Evolutionary conservation across 345 rosid genomes (phyloP), one percentile per base, ranked within the genome.

Genomic region (Linum tenue): DNA sequence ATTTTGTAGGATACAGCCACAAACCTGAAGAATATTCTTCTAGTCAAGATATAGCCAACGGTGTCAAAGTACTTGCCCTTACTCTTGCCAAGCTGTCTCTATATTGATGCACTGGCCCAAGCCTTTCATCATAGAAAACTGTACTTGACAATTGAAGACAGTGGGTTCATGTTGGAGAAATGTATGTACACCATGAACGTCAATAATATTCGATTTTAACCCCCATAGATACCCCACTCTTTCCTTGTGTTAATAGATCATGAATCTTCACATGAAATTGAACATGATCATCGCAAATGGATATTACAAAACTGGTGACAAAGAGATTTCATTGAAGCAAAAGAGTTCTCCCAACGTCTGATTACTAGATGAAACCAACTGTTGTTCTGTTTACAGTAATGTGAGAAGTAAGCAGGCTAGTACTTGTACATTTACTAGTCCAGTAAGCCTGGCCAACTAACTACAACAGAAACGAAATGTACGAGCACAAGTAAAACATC

Each of bases 1-100:
- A 22, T 69, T 75, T 79, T 67, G 82, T 84, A 92, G 96, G 98
- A 60, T 92, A 87, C 65, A 92, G 97, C 79, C 98, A 92, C 79
- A 92, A 81, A 69, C 97, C 97, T 56, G 98, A 90, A 81, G 98
- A 87, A 73, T 82, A 73, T 68, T 83, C 97, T 36, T 81, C 94
- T 35, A 73, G 67, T 44, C 69, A 81, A 69, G 90, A 87, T 70
- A 80, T 92, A 63, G 79, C 80, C 37, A 92, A 89, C 69, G 98
- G 97, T 64, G 94, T 92, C 12, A 87, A 79, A 76, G 92, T 82
- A 51, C 78, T 92, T 66, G 88, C 98, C 3, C 74, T 89, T 61
- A 78, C 89, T 31, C 80, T 92, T 0, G 94, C 91, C 59, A 85
- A 88, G 84, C 78, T 90, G 70, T 87, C 95, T 6, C 62, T 72